Evolutionary conservation across 1,284 basidiomycete genomes (phyloP).

Genomic region (Pseudozyma tsukubaensis): DNA sequence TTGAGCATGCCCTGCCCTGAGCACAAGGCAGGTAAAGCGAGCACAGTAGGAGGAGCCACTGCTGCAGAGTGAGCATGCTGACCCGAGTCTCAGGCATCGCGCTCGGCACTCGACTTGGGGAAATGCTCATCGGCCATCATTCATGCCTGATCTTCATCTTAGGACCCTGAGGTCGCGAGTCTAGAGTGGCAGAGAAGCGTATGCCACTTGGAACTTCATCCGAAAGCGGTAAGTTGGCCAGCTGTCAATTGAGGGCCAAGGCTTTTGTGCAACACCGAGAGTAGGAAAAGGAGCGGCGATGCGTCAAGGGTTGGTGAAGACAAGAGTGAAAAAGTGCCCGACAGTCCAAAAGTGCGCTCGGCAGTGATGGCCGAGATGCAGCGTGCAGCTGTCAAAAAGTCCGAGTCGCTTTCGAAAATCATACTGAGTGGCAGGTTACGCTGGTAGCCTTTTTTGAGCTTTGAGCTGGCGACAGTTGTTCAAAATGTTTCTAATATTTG

Average conservation of each 20-base stretch:
- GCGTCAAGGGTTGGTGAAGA: too few relatives aligned
- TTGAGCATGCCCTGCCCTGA: constrained; percentile 8
- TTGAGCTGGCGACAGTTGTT: background rate
- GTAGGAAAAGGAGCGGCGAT: background rate
- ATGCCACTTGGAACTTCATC: background rate
- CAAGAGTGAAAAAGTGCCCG: background rate
- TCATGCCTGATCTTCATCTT: constrained; percentile 4
- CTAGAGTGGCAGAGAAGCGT: too few relatives aligned
- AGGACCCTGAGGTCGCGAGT: constrained; percentile 9
- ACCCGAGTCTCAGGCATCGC: constrained; percentile 17
- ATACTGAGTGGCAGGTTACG: background rate
- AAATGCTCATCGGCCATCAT: background rate
- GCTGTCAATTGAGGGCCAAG: background rate
- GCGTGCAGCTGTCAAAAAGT: constrained; percentile 42
- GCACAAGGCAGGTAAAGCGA: background rate
- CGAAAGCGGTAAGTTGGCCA: background rate
- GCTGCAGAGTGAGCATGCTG: constrained; percentile 26
- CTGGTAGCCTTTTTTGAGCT: background rate
- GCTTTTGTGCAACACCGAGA: constrained; percentile 10
- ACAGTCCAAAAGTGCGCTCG: constrained; percentile 19
- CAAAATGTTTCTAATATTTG: background rate
- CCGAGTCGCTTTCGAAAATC: constrained; percentile 16
- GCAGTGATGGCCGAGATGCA: constrained; percentile 49
- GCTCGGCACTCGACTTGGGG: constrained; percentile 1
- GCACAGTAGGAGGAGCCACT: background rate